Evolutionary conservation across 495 filamentous ascomycete species (phyloP).

Genomic region (Penicillium arizonense): DNA sequence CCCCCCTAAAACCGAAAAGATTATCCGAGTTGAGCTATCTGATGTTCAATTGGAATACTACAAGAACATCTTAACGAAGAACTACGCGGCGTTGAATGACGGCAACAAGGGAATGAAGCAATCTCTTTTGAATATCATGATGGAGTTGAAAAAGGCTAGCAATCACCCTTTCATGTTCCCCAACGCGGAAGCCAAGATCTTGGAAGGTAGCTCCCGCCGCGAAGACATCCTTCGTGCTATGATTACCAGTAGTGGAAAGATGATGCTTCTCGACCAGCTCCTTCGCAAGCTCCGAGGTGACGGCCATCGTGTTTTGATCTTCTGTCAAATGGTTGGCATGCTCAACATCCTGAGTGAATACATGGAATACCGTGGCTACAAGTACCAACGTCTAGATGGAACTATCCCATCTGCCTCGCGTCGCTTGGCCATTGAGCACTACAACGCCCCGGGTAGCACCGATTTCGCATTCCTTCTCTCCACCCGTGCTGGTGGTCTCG

Average conservation of each 20-base stretch:
- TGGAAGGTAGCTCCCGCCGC: constrained; percentile 70
- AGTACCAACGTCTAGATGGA: constrained; percentile 91
- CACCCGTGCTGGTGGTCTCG: constrained; percentile 91
- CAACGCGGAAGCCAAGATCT: constrained; percentile 82
- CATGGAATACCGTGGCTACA: constrained; percentile 80
- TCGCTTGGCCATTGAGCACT: constrained; percentile 93
- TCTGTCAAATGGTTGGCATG: constrained; percentile 99
- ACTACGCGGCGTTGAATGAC: constrained; percentile 91
- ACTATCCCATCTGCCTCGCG: constrained; percentile 84
- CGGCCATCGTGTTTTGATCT: constrained; percentile 93
- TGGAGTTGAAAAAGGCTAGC: constrained; percentile 98
- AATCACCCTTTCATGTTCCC: constrained; percentile 98
- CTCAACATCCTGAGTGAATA: constrained; percentile 95
- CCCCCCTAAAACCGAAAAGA: constrained; percentile 96
- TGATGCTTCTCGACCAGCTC: constrained; percentile 96
- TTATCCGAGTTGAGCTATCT: constrained; percentile 93
- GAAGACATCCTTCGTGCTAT: constrained; percentile 87
- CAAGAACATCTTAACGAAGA: constrained; percentile 95
- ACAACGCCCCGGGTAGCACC: constrained; percentile 88
- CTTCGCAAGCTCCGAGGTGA: constrained; percentile 88
- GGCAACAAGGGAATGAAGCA: constrained; percentile 86
- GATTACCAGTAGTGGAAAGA: constrained; percentile 96
- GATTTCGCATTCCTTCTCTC: constrained; percentile 97
- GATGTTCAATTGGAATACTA: constrained; percentile 97
- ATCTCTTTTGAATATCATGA: constrained; percentile 97